Percentiles rank a stretch among this genome's conserved stretches.
Evolutionary conservation across 2,329 filamentous ascomycete species (phyloP).

Genomic region (Epichloe uncinata): DNA sequence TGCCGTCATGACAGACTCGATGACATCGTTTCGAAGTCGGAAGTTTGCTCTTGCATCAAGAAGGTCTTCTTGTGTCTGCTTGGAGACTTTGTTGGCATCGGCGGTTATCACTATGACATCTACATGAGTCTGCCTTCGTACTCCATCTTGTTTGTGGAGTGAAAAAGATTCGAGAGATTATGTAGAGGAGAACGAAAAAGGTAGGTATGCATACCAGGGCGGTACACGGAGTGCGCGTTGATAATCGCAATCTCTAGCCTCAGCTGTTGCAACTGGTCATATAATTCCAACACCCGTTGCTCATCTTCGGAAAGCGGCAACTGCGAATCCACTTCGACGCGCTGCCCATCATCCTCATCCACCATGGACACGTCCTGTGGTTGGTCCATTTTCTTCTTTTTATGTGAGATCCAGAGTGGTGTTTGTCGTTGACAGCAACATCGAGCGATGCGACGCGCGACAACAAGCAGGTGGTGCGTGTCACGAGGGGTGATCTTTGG

Average conservation of each 20-base stretch:
- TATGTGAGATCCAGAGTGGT: not conserved
- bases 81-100: constrained; percentile 33
- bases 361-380: constrained; percentile 15
- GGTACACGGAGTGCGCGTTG: constrained; percentile 29
- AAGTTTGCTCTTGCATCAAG: constrained; percentile 59
- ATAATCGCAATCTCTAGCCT: constrained; percentile 60
- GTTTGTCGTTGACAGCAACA: not conserved
- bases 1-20: constrained; percentile 54
- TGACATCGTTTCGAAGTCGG: constrained; percentile 53
- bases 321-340: constrained; percentile 21
- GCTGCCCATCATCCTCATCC: constrained; percentile 5
- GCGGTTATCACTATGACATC: constrained; percentile 7
- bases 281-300: constrained; percentile 50
- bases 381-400: not conserved
- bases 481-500: not conserved
- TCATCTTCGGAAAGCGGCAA: constrained; percentile 54
- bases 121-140: not conserved
- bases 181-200: not conserved
- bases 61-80: constrained; percentile 49
- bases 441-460: not conserved
- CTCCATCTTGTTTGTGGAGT: not conserved
- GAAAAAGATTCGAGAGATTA: not conserved
- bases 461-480: not conserved
- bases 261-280: constrained; percentile 58
- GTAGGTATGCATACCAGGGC: constrained; percentile 17